Evolutionary conservation across 805 yeast genomes (phyloP).

Genomic region (Candida boleticola): DNA sequence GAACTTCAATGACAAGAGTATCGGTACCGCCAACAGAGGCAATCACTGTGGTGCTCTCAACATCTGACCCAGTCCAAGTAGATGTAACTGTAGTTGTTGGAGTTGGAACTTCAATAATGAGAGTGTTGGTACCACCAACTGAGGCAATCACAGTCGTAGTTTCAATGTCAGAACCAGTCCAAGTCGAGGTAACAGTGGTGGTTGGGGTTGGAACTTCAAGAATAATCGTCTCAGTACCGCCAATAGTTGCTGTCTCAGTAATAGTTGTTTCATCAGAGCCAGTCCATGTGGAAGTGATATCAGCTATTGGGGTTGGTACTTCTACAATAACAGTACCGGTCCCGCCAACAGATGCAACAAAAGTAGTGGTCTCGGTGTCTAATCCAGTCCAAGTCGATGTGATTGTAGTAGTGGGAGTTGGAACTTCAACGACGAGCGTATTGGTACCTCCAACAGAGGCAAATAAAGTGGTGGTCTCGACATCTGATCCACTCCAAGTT

Average conservation of each 20-base stretch:
- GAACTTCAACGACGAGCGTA: slow-evolving; percentile 9
- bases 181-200: neutral
- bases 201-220: slow-evolving; percentile 13
- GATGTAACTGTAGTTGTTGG: neutral
- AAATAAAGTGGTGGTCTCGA: slow-evolving; percentile 7
- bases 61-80: slow-evolving; percentile 9
- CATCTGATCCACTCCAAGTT: slow-evolving; percentile 9
- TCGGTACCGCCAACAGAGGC: slow-evolving; percentile 7
- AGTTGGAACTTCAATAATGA: slow-evolving; percentile 8
- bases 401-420: slow-evolving; percentile 1
- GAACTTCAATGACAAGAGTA: slow-evolving; percentile 9
- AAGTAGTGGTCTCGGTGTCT: slow-evolving; percentile 2
- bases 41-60: slow-evolving; percentile 7
- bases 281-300: slow-evolving; percentile 2
- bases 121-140: slow-evolving; percentile 11
- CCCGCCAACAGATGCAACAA: slow-evolving; percentile 1
- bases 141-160: slow-evolving; percentile 8
- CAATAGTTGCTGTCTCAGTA: neutral
- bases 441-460: slow-evolving; percentile 7
- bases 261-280: neutral
- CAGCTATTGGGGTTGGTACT: slow-evolving; percentile 8
- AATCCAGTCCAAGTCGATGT: slow-evolving; percentile 4
- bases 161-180: neutral
- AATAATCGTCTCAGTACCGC: slow-evolving; percentile 8
- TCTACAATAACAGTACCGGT: slow-evolving; percentile 11